These are phyloP conservation scores for Amanita pseudoporphyria DNA, from an alignment of 768 basidiomycete genomes.

Conservation along the genomic window DNA sequence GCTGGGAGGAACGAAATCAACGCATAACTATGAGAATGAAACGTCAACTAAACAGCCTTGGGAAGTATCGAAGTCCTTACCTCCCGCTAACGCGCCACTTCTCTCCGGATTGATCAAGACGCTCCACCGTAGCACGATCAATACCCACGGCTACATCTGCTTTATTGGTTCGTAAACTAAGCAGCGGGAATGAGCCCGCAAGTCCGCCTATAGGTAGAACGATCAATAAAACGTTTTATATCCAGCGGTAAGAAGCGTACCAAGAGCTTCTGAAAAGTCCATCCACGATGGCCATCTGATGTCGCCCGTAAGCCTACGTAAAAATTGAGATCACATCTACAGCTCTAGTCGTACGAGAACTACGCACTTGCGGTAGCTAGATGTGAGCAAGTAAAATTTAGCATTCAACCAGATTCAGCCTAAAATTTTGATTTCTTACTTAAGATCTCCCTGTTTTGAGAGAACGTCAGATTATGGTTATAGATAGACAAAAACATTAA, in stretches of 20 bases:
- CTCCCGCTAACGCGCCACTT: constrained; percentile 78
- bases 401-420: background rate
- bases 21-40: background rate
- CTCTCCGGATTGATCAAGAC: constrained; percentile 51
- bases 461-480: background rate
- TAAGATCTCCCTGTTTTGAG: constrained; percentile 66
- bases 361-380: constrained; percentile 76
- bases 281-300: constrained; percentile 80
- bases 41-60: background rate
- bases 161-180: constrained; percentile 90
- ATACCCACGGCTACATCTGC: constrained; percentile 91
- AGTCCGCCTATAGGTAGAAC: constrained; percentile 44
- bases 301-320: constrained; percentile 76
- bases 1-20: constrained; percentile 6
- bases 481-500: background rate
- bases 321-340: background rate
- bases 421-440: constrained; percentile 39
- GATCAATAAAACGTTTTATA: constrained; percentile 1
- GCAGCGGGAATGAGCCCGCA: constrained; percentile 65
- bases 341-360: background rate
- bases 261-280: constrained; percentile 63
- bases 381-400: background rate
- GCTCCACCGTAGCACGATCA: constrained; percentile 53
- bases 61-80: constrained; percentile 29
- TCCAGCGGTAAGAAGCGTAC: constrained; percentile 24